Conservation (phyloP, 495 filamentous ascomycete genomes). For the Jackrogersella minutella region DNA sequence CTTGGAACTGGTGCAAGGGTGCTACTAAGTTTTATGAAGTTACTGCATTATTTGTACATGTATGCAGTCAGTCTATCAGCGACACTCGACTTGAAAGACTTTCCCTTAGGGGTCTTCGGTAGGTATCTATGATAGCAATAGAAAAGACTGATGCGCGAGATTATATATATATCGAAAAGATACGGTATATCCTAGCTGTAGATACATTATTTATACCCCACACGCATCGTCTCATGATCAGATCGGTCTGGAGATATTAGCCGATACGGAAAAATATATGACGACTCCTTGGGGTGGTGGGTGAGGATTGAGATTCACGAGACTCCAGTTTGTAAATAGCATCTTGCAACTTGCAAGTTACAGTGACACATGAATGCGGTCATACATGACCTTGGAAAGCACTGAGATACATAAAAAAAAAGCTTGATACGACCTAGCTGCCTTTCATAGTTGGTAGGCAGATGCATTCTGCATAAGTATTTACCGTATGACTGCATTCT, state of each 20-base stretch:
- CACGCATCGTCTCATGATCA: slow-evolving; percentile 1
- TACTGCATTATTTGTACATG: neutral
- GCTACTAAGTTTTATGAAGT: slow-evolving; percentile 17
- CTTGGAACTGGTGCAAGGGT: slow-evolving; percentile 34
- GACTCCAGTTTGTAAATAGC: slow-evolving; percentile 7
- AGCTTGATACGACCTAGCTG: slow-evolving; percentile 19
- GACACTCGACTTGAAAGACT: neutral
- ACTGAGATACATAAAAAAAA: slow-evolving; percentile 1
- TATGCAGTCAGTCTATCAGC: neutral
- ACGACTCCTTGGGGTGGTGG: neutral
- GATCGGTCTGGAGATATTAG: neutral
- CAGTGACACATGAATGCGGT: slow-evolving; percentile 25
- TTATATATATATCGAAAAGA: too few species aligned
- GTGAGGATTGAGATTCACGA: neutral
- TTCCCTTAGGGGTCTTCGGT: neutral
- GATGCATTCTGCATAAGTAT: slow-evolving; percentile 7
- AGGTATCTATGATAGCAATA: too few species aligned
- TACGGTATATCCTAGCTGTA: neutral
- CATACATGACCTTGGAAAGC: slow-evolving; percentile 14
- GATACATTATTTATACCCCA: neutral
- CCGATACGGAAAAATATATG: neutral
- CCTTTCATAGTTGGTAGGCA: neutral
- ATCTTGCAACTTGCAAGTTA: slow-evolving; percentile 17
- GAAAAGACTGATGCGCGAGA: too few species aligned
- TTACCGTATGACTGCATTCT: slow-evolving; percentile 28